Percentiles rank a stretch among this genome's conserved stretches.
phyloP scores from a whole-genome alignment of 2,329 filamentous ascomycete species.

The Trichoderma pleuroti region DNA sequence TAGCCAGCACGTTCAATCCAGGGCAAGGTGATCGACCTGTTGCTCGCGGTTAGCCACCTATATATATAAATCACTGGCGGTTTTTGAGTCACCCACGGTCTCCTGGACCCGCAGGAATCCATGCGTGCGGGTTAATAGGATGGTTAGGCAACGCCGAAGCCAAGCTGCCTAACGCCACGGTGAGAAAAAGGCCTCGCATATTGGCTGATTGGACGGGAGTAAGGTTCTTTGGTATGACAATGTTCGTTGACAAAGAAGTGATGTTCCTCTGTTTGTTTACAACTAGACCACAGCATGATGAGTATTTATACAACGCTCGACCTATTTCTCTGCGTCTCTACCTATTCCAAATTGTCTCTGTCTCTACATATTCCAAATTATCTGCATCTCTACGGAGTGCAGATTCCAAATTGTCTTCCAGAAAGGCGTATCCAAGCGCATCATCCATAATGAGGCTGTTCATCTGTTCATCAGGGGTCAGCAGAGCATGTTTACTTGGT shows the following conservation, averaged over 20 bases:
- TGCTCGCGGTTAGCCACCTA: neutral
- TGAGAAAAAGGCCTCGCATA: neutral
- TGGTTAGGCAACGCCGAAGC: neutral
- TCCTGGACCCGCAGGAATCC: neutral
- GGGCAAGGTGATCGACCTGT: slow-evolving; percentile 49
- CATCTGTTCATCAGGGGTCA: neutral
- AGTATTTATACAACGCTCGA: neutral
- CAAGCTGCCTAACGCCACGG: neutral
- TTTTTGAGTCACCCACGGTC: neutral
- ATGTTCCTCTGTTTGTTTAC: neutral
- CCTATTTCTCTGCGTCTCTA: neutral
- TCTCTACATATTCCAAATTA: neutral
- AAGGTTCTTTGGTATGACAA: neutral
- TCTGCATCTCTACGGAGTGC: neutral
- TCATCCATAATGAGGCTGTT: neutral
- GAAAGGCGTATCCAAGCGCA: neutral
- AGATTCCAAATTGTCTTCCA: neutral
- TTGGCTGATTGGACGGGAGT: neutral
- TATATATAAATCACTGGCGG: neutral
- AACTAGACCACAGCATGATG: neutral
- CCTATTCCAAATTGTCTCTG: neutral
- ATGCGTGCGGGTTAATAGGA: neutral
- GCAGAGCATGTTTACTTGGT: neutral
- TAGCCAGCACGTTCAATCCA: slow-evolving; percentile 16
- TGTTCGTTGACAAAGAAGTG: neutral